Conservation (phyloP, 2,329 filamentous ascomycete species). For the Verticillium klebahnii region DNA sequence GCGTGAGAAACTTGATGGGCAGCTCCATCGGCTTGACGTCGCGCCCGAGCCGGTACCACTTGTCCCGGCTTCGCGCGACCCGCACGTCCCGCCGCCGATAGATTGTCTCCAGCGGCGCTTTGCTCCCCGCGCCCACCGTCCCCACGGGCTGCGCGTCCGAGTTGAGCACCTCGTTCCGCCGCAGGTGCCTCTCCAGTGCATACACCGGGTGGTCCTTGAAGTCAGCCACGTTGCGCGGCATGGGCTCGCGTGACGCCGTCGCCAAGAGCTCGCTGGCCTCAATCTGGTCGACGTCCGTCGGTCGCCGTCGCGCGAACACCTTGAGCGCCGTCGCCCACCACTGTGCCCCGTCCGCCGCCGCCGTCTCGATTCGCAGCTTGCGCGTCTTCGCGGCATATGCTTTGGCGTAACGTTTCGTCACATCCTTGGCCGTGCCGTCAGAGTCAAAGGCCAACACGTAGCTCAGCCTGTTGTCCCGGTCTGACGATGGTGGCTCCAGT, state of each 20-base stretch:
- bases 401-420: conserved; percentile 83
- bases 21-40: conserved; percentile 76
- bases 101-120: conserved; percentile 65
- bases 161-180: conserved; percentile 75
- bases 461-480: conserved; percentile 69
- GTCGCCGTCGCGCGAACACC: conserved; percentile 36
- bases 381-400: conserved; percentile 88
- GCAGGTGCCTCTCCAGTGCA: conserved; percentile 80
- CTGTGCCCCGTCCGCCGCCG: conserved; percentile 38
- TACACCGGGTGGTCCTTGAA: conserved; percentile 84
- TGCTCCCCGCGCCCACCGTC: conserved; percentile 66
- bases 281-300: conserved; percentile 70
- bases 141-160: conserved; percentile 68
- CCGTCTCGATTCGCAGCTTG: conserved; percentile 68
- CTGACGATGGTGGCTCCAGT: conserved; percentile 78
- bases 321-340: conserved; percentile 53
- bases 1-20: conserved; percentile 69
- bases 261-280: conserved; percentile 74
- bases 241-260: conserved; percentile 69
- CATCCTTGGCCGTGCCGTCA: conserved; percentile 73
- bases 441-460: conserved; percentile 86
- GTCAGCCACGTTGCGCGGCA: conserved; percentile 81
- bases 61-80: conserved; percentile 71
- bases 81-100: conserved; percentile 81
- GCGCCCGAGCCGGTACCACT: conserved; percentile 85